Evolutionary conservation across 2,329 filamentous ascomycete species (phyloP).

Genomic region (Madurella mycetomatis): DNA sequence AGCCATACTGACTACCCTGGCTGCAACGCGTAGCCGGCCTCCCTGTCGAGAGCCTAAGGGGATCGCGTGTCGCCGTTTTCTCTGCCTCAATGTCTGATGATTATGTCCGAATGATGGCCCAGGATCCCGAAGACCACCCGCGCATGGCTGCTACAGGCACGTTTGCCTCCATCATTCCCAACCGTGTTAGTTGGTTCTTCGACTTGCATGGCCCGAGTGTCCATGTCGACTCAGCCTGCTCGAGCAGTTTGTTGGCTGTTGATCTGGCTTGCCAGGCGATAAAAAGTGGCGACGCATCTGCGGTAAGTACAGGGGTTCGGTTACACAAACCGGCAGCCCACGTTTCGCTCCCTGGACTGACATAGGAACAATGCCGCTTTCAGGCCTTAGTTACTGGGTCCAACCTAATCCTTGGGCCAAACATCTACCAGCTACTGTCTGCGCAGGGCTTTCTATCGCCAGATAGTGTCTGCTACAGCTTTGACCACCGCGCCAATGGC

Average conservation of each 20-base stretch:
- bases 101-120: slow-evolving; percentile 30
- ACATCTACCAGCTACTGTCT: slow-evolving; percentile 13
- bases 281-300: background rate
- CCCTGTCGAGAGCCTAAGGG: background rate
- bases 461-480: slow-evolving; percentile 26
- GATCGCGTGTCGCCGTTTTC: slow-evolving; percentile 29
- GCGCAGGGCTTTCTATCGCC: slow-evolving; percentile 23
- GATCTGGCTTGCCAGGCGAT: background rate
- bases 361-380: background rate
- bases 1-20: background rate
- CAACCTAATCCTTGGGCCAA: background rate
- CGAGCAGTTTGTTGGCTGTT: background rate
- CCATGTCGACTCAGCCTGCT: background rate
- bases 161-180: background rate
- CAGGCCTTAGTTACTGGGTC: background rate
- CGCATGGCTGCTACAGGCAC: slow-evolving; percentile 33
- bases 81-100: slow-evolving; percentile 37
- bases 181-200: background rate
- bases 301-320: background rate
- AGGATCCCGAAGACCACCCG: slow-evolving; percentile 33
- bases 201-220: background rate
- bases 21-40: background rate
- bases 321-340: background rate
- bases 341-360: no score
- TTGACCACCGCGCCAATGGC: slow-evolving; percentile 41